Base-by-base conservation (phyloP, 208 protist species). In the Trypanosoma platydactyli region DNA sequence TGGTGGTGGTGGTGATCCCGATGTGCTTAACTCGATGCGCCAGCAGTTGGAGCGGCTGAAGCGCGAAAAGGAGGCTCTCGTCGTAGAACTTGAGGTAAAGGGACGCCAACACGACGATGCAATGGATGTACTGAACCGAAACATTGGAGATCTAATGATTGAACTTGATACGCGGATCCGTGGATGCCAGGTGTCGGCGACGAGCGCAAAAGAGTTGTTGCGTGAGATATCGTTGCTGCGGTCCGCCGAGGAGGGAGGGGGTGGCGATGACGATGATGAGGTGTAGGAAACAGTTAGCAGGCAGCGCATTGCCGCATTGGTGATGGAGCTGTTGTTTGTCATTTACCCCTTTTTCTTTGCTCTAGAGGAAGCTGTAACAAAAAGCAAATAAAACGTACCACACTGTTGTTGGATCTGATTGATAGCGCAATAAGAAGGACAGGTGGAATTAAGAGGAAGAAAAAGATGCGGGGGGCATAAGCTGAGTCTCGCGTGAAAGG, bases 11-110 rank as follows among this genome's bases (percentile, higher is more conserved):
- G 42, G 6, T 11, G 33, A 44, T 20, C 12, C 61, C 58, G 50
- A 71, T 48, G 33, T 53, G n/a, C 25, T 73, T 1, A 41, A 24
- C 18, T 53, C 56, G 0, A 64, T 85, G 59, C 72, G 83, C 2
- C 71, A 85, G 24, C 76, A 86, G 40, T 38, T 89, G 30, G 83
- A 89, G 68, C 72, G 55, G 11, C 64, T 86, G 9, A 87, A 91
- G 67, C 73, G 73, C 1, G 84, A 91, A 24, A 86, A 87, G 51
- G 81, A 91, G 62, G 81, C 78, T 0, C 71, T 91, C 9, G 27
- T 63, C 41, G 63, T 58, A n/a, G 81, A 91, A 65, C 42, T 87
- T 11, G 71, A 73, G 16, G 55, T 70, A 29, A 75, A 65, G 48
- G 73, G 79, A 3, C 51, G 59, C 9, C 57, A 71, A 18, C 73